Evolutionary conservation across 2,329 filamentous ascomycete species (phyloP).

Genomic region (Cryphonectria naterciae): DNA sequence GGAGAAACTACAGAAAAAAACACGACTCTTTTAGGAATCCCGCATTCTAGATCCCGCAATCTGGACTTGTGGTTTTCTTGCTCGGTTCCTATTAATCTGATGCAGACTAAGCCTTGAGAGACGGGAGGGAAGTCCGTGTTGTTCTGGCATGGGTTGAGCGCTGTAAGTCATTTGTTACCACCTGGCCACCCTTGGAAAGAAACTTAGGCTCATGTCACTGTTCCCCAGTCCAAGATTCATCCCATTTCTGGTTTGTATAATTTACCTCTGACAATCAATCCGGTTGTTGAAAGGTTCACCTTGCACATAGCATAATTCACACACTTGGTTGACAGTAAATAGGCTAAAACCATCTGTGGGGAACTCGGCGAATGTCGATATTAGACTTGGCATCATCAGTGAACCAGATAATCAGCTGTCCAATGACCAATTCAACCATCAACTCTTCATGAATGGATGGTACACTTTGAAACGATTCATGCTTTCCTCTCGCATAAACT

Average conservation of each 20-base stretch:
- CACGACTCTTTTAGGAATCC: slow-evolving; percentile 5
- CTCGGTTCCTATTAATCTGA: slow-evolving; percentile 15
- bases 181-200: no score
- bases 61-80: background rate
- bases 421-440: background rate
- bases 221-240: no score
- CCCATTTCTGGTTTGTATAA: no score
- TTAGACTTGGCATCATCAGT: background rate
- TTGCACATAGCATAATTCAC: background rate
- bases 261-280: no score
- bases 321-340: background rate
- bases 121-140: no score
- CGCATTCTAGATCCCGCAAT: slow-evolving; percentile 8
- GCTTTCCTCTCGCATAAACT: background rate
- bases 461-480: background rate
- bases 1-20: no score
- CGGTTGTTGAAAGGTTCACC: background rate
- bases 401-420: background rate
- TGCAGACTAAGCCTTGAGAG: background rate
- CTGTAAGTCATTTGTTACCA: no score
- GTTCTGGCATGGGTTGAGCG: background rate
- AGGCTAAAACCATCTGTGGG: background rate
- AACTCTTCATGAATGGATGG: background rate
- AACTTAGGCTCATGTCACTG: no score
- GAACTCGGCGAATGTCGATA: background rate